phyloP scores from a whole-genome alignment of 1,284 basidiomycete species.

The Binderoboletus segoi region DNA sequence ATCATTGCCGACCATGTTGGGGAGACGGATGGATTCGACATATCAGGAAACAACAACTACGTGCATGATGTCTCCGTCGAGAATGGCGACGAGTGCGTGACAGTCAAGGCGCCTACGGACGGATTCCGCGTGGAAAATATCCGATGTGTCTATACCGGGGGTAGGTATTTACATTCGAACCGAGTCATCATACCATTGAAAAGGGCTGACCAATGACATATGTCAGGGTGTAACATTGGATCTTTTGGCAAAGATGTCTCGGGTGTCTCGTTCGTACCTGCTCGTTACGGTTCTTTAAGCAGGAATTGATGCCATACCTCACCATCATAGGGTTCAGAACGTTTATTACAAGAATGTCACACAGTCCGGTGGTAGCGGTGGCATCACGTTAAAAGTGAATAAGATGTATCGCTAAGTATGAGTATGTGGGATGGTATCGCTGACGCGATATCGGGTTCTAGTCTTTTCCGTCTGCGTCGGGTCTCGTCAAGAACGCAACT shows the following conservation, averaged over 20 bases:
- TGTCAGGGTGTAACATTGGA: constrained; percentile 20
- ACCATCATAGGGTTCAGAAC: constrained; percentile 5
- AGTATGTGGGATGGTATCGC: not conserved
- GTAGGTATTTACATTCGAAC: constrained; percentile 1
- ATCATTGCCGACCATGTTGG: constrained; percentile 21
- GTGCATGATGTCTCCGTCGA: constrained; percentile 25
- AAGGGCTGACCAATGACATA: not conserved
- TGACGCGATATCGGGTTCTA: not conserved
- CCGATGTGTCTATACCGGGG: constrained; percentile 10
- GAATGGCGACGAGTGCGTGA: constrained; percentile 24
- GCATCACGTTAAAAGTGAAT: constrained; percentile 13
- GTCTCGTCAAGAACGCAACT: constrained; percentile 15
- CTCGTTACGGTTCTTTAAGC: not conserved
- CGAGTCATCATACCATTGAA: not conserved
- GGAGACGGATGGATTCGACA: constrained; percentile 15
- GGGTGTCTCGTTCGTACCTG: constrained; percentile 4
- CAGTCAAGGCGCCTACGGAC: constrained; percentile 16
- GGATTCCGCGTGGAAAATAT: constrained; percentile 18
- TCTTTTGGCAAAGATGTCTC: constrained; percentile 10
- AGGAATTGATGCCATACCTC: not conserved
- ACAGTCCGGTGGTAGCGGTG: not conserved
- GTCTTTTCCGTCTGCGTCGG: constrained; percentile 12
- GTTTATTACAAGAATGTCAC: constrained; percentile 14
- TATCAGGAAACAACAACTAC: constrained; percentile 16
- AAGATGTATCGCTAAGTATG: too few species aligned